Evolutionary conservation across 345 rosid species (phyloP).

Genomic region (Dovyalis caffra): DNA sequence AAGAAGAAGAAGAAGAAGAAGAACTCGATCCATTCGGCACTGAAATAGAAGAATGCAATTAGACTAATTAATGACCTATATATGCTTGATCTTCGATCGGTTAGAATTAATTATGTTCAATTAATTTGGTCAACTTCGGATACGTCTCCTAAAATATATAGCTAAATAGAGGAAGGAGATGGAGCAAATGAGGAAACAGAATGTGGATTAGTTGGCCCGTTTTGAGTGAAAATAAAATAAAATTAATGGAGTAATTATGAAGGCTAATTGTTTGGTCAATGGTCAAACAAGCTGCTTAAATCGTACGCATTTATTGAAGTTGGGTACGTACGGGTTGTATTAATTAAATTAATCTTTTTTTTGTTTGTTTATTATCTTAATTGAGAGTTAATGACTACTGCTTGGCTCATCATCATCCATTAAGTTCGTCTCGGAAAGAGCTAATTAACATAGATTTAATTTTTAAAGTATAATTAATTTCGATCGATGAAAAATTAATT

Average conservation of each 20-base stretch:
- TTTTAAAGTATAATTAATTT: too few species aligned
- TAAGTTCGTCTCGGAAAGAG: too few species aligned
- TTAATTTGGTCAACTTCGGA: neutral
- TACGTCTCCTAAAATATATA: neutral
- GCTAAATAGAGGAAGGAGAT: neutral
- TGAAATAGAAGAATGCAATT: too few species aligned
- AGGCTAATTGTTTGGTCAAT: constrained; percentile 17
- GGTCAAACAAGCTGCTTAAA: constrained; percentile 16
- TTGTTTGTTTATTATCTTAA: too few species aligned
- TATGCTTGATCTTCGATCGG: neutral
- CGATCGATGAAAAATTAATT: too few species aligned
- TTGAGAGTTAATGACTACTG: too few species aligned
- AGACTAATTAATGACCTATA: neutral
- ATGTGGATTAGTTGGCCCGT: neutral
- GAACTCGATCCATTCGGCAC: too few species aligned
- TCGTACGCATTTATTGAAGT: neutral
- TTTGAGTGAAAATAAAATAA: neutral
- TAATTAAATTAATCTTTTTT: too few species aligned
- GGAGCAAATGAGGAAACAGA: constrained; percentile 1
- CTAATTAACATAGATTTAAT: too few species aligned
- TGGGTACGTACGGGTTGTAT: neutral
- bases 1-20: too few species aligned
- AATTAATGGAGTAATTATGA: neutral
- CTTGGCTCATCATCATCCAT: too few species aligned
- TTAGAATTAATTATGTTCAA: neutral